Evolutionary conservation across 805 yeast species (phyloP).

Genomic region (Aciculoconidium aculeatum): DNA sequence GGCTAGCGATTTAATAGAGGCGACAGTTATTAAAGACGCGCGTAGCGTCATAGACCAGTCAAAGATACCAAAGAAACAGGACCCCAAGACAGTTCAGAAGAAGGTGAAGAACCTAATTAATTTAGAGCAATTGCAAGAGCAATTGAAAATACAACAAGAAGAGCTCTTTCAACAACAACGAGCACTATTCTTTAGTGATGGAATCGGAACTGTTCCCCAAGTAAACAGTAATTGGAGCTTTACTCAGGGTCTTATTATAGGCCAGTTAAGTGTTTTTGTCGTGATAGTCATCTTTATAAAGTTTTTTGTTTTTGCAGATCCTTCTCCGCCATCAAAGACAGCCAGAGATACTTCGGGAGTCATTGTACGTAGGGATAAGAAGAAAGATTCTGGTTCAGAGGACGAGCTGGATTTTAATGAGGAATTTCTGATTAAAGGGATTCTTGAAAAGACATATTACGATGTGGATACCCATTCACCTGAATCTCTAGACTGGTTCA

Average conservation of each 20-base stretch:
- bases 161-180: conserved; percentile 23
- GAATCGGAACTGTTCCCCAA: conserved; percentile 7
- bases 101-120: conserved; percentile 8
- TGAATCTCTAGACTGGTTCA: conserved; percentile 96
- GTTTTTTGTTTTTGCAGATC: conserved; percentile 72
- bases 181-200: conserved; percentile 15
- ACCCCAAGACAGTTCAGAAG: conserved; percentile 4
- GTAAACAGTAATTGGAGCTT: conserved; percentile 52
- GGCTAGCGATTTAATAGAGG: conserved; percentile 4
- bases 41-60: too few species aligned
- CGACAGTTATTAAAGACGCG: too few species aligned
- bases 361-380: conserved; percentile 26
- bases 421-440: conserved; percentile 28
- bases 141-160: conserved; percentile 25
- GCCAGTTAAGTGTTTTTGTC: conserved; percentile 67
- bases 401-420: conserved; percentile 15
- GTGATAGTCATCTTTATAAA: conserved; percentile 60
- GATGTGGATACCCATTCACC: conserved; percentile 82
- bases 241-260: conserved; percentile 68
- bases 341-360: conserved; percentile 27
- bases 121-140: conserved; percentile 20
- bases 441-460: conserved; percentile 87
- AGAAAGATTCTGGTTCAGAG: conserved; percentile 5
- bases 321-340: conserved; percentile 32
- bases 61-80: not conserved